Percentiles rank a stretch among this genome's conserved stretches.
Conservation (phyloP, 352 stramenopile genomes). For the Blastocystis sp. region DNA sequence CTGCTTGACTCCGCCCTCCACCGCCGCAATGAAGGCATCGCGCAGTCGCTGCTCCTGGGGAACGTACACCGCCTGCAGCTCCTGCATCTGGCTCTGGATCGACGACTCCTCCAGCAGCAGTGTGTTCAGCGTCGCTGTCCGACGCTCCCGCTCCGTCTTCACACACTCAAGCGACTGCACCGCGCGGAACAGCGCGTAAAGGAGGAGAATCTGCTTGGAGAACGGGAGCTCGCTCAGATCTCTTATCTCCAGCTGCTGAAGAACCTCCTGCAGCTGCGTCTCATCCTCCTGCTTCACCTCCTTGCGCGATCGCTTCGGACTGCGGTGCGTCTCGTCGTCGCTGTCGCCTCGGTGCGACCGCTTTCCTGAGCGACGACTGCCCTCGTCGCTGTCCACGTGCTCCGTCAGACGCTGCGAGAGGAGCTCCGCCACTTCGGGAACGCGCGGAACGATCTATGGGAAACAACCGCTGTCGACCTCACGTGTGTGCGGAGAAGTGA, state of each 20-base stretch:
- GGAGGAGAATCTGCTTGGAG: conserved; percentile 68
- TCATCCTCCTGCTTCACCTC: not conserved
- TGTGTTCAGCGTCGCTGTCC: not conserved
- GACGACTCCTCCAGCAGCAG: not conserved
- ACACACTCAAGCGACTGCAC: conserved; percentile 67
- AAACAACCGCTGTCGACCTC: not conserved
- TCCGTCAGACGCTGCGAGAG: not conserved
- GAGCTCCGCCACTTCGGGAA: conserved; percentile 15
- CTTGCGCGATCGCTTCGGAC: not conserved
- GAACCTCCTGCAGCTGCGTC: not conserved
- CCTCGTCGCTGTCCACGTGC: not conserved
- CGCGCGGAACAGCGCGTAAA: conserved; percentile 66
- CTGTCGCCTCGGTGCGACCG: not conserved
- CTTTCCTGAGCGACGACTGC: not conserved
- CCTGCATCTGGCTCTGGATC: not conserved
- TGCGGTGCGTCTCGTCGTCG: no score
- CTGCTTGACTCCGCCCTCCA: not conserved
- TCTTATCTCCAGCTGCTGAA: not conserved
- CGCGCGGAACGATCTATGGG: not conserved
- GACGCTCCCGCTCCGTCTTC: conserved; percentile 61
- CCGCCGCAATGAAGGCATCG: not conserved
- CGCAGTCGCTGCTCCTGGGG: not conserved
- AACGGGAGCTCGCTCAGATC: not conserved
- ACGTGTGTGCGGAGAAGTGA: not conserved
- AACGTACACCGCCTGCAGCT: not conserved